Evolutionary conservation across 768 basidiomycete genomes (phyloP).

Genomic region (Leccinum subgranulosum): DNA sequence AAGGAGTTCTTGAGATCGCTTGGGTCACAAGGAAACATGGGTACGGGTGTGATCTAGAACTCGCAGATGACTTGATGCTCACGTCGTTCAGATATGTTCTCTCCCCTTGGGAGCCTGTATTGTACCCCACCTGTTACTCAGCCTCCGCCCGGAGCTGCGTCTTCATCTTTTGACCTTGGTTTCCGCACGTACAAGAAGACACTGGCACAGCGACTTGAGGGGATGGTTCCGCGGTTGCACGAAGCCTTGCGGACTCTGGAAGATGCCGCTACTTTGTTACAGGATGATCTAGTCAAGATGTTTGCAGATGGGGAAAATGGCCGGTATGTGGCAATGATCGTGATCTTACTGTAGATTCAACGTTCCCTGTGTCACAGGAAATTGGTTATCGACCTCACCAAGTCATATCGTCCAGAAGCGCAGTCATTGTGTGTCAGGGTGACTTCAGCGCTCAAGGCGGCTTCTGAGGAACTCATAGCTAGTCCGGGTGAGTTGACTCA

Average conservation of each 20-base stretch:
- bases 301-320: constrained; percentile 39
- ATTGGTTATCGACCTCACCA: constrained; percentile 41
- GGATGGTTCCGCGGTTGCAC: constrained; percentile 62
- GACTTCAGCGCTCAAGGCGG: constrained; percentile 38
- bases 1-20: constrained; percentile 46
- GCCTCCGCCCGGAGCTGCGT: constrained; percentile 37
- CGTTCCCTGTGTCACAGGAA: constrained; percentile 29
- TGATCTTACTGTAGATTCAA: not conserved
- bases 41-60: constrained; percentile 11
- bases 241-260: constrained; percentile 43
- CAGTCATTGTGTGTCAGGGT: constrained; percentile 44
- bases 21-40: constrained; percentile 19
- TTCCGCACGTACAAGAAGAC: constrained; percentile 61
- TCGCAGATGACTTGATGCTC: constrained; percentile 3
- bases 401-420: constrained; percentile 50
- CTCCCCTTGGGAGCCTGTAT: constrained; percentile 58
- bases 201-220: constrained; percentile 60
- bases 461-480: constrained; percentile 30
- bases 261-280: constrained; percentile 50
- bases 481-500: constrained; percentile 33
- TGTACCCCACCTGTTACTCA: constrained; percentile 47
- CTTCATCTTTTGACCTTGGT: constrained; percentile 36
- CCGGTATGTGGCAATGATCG: constrained; percentile 35
- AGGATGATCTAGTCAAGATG: constrained; percentile 54
- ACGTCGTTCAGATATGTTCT: constrained; percentile 39